Percentiles rank a stretch among this genome's conserved stretches.
Evolutionary conservation across 1,284 basidiomycete genomes (phyloP).

Genomic region (Apiotrichum sp.): DNA sequence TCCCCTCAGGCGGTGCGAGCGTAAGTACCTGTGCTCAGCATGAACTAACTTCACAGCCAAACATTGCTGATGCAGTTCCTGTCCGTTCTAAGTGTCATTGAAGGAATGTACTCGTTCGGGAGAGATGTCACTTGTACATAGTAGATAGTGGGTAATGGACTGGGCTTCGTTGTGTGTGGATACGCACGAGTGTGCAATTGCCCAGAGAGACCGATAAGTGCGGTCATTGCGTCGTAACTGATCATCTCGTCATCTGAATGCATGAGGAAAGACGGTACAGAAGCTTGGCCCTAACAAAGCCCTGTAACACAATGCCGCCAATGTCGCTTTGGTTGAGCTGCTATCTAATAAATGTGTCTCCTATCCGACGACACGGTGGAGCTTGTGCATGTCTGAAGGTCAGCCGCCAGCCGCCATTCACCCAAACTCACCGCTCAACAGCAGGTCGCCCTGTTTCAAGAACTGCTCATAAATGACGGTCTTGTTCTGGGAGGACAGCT

Average conservation of each 20-base stretch:
- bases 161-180: slow-evolving; percentile 54
- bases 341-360: slow-evolving; percentile 30
- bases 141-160: neutral
- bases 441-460: slow-evolving; percentile 78
- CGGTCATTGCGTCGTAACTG: too few relatives aligned
- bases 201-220: too few relatives aligned
- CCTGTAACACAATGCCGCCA: too few relatives aligned
- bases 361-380: slow-evolving; percentile 43
- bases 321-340: neutral
- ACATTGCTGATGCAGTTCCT: slow-evolving; percentile 39
- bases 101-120: slow-evolving; percentile 38
- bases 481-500: slow-evolving; percentile 68
- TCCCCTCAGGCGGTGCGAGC: slow-evolving; percentile 24
- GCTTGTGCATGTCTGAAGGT: slow-evolving; percentile 42
- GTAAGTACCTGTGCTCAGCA: slow-evolving; percentile 20
- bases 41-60: slow-evolving; percentile 53
- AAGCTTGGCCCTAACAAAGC: too few relatives aligned
- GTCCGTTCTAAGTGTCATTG: slow-evolving; percentile 37
- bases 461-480: slow-evolving; percentile 86
- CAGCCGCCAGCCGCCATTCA: slow-evolving; percentile 67
- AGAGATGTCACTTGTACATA: slow-evolving; percentile 18
- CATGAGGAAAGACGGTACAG: too few relatives aligned
- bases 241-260: too few relatives aligned
- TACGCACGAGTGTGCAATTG: slow-evolving; percentile 54
- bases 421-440: slow-evolving; percentile 57